Evolutionary conservation across 2,329 filamentous ascomycete genomes (phyloP), one percentile per base, ranked within the genome.

Genomic region (Verticillium tricorpus): DNA sequence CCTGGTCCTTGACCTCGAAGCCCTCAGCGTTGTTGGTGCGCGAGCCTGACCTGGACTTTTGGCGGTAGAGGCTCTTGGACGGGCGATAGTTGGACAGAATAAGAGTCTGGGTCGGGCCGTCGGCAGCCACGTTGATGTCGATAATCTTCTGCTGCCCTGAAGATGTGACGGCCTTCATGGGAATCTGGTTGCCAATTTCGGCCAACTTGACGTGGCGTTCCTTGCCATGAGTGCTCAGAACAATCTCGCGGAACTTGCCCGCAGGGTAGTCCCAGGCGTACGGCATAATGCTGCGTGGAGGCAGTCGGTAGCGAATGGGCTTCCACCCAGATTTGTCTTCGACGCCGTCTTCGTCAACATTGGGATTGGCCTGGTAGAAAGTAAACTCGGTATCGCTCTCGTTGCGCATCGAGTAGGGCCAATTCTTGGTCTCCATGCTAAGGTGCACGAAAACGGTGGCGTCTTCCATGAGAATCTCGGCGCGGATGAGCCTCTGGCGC

Each of bases 201-300:
- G 94, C 92, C 67, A 99, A 83, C 74, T 96, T 97, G 72, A 99
- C 90, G 71, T 97, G 92, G 34, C 95, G 85, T 72, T 97, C 93
- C 70, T 89, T 92, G 64, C 88, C 88, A 69, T 89, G 87, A 8
- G 89, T 89, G 60, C 82, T 88, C 71, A 99, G 87, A 58, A 98
- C 87, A 45, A 99, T 85, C 73, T 97, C 95, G 70, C 95, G 96
- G 77, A 92, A 90, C 77, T 96, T 97, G n/a, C 93, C 93, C 1
- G 95, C 94, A 1, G 95, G 96, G 76, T 97, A 99, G 72, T 99
- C 96, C 95, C 95, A 99, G 1, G 95, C 94, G 71, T 99, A 99
- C 0, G 96, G 95, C 95, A 99, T 99, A 75, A 99, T 97, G 75
- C 94, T 98, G 63, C 95, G 85, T 14, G 94, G 89, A 2, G 96